Evolutionary conservation across 192 early-diverging fungal genomes (phyloP), one percentile per base, ranked within the genome.

Genomic region (Backusella australiensis): DNA sequence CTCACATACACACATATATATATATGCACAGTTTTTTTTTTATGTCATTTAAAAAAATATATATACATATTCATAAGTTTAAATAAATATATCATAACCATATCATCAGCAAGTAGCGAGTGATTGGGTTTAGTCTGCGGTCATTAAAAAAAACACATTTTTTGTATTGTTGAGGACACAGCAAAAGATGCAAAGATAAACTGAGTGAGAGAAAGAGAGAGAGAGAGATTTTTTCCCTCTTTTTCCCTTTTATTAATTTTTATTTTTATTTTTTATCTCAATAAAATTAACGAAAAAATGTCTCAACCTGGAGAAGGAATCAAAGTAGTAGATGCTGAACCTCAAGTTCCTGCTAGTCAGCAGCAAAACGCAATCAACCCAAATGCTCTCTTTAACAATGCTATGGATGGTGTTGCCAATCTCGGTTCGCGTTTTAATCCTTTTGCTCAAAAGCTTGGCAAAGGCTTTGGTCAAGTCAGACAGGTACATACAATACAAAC

Each of bases 391-490:
- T 46, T 74, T 3, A 80, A 83, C 67, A 76, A 76, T 71, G 78
- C 72, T 39, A 77, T 88, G 80, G 87, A 88, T 78, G 82, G 83
- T 44, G 81, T 88, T 74, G 82, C 84, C 39, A 86, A 80, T 76
- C 78, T 88, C 63, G 71, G 80, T 6, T 83, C 82, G 42, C 82
- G 83, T 67, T 75, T 88, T 7, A 88, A 88, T 72, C 87, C 87
- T 67, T 85, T 88, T 76, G 87, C 87, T 21, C 82, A 84, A 74
- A 84, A 76, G 68, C 78, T 88, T 19, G 75, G 75, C 72, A 88
- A 88, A 73, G 85, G 85, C 39, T 73, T 88, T 67, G 85, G 85
- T 63, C 87, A 88, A 75, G 87, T 86, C 44, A 83, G 84, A 75
- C 87, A 88, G 81, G 87, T 88, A 86, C 15, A 32, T 32, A 32